Conservation (phyloP, 2,329 filamentous ascomycete species). For the Fusarium bactridioides region DNA sequence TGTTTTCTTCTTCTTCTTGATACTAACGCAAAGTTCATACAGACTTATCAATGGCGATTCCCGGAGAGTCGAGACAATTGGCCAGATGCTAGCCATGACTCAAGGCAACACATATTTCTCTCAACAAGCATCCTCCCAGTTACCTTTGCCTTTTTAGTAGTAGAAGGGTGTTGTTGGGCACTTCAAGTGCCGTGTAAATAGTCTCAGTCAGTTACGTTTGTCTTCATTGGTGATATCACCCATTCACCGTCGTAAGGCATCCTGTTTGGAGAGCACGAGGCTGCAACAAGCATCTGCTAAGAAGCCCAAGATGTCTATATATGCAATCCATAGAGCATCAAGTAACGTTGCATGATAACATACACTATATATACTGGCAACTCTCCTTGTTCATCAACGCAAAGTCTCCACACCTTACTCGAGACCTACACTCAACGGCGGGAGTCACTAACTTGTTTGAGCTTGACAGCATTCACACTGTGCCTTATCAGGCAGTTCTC, state of each 20-base stretch:
- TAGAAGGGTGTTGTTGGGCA: neutral
- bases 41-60: neutral
- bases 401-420: neutral
- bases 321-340: neutral
- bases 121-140: neutral
- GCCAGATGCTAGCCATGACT: neutral
- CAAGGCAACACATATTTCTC: neutral
- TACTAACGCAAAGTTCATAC: neutral
- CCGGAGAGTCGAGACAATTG: neutral
- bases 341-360: neutral
- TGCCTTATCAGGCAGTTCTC: neutral
- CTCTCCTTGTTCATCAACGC: neutral
- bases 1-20: too few species aligned
- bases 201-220: too few species aligned
- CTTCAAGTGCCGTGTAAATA: neutral
- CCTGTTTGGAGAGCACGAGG: neutral
- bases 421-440: neutral
- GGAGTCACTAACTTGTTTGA: neutral
- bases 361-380: neutral
- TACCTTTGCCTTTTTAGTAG: neutral
- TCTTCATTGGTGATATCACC: neutral
- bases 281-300: neutral
- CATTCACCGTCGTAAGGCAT: neutral
- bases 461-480: neutral
- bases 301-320: neutral